Base-by-base conservation (phyloP, 2,329 filamentous ascomycete species). In the Colletotrichum sp. region DNA sequence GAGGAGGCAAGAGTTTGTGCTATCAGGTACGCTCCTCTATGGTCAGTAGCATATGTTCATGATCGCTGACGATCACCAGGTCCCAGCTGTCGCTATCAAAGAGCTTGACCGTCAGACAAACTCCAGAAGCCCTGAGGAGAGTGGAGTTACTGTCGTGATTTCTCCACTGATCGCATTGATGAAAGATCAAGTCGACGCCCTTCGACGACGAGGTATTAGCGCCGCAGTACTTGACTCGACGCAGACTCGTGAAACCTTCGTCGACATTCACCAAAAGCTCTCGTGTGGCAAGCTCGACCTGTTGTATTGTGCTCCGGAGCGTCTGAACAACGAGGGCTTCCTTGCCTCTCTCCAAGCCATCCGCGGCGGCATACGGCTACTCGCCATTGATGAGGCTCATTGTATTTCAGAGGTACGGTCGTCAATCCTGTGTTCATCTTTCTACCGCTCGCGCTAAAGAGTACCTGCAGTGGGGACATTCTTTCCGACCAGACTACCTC, bases 261-360 rank as follows among this genome's bases (percentile, higher is more conserved):
- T 85, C 60, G 69, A 80, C 1, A 86, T 86, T 66, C 84, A 82
- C 49, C 78, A 80, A 12, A 81, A 80, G 21, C 81, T 89, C 69
- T 84, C 86, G 18, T 83, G 86, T 49, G 90, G 89, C 1, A 82
- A 86, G 15, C 79, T 92, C 9, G 88, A 89, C 5, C 79, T 93
- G 3, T 81, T 93, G 5, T 92, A 92, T 76, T 91, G 90, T 69
- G 89, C 91, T 0, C 91, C 91, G 0, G 91, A 93, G 80, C 85
- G 90, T 8, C 84, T 93, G 13, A 92, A 92, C 79, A 92, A 92
- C 72, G 90, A 92, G 78, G 88, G 87, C 0, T 92, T 93, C 65
- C 86, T 92, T 8, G 87, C 88, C 63, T 88, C 84, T 18, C 90
- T 92, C 81, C 90, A 89, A 59, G 81, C 86, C 15, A 87, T 91